Evolutionary conservation across 768 basidiomycete genomes (phyloP), one percentile per base, ranked within the genome.

Genomic region (Russula sp.): DNA sequence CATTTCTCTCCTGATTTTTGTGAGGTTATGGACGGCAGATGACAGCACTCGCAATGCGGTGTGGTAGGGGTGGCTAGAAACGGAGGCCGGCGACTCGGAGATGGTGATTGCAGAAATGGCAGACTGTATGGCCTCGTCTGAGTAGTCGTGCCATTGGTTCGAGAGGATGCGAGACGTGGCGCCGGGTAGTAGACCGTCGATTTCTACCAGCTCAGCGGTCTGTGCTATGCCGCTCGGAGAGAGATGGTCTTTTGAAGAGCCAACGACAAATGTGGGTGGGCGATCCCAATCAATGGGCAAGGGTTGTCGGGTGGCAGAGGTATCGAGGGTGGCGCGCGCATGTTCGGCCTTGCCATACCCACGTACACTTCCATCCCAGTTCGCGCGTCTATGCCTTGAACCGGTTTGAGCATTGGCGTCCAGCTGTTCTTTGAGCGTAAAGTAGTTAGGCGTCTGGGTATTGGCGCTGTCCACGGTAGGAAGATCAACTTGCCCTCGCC

Each of bases 101-200:
- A 67, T 62, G 57, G 75, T 69, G 14, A 87, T 71, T 20, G 73
- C 74, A 0, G 87, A 79, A 25, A 91, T 81, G 4, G 83, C 79
- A 16, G 78, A 74, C 62, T 86, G 83, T 46, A 93, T 86, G 2
- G 80, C 85, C 52, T 88, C 83, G 71, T 93, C 88, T 2, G 88
- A 84, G 67, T 83, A 85, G 25, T 83, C 81, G 69, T 93, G 90
- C 89, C 90, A 93, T 69, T 77, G 81, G 9, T 83, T 87, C 2
- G 79, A 75, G 18, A 92, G 77, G 11, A 91, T 78, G 61, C 83
- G 79, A 1, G 77, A 70, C 1, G 76, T 73, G 13, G 77, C 64
- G 2, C 53, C 58, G 7, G 59, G 43, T 4, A 34, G 35, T 20
- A 59, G 36, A 13, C 65, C 63, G 8, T 62, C 59, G 39, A 54